Base-by-base conservation (phyloP, 305 asterid genomes). In the Nicotiana rustica region DNA sequence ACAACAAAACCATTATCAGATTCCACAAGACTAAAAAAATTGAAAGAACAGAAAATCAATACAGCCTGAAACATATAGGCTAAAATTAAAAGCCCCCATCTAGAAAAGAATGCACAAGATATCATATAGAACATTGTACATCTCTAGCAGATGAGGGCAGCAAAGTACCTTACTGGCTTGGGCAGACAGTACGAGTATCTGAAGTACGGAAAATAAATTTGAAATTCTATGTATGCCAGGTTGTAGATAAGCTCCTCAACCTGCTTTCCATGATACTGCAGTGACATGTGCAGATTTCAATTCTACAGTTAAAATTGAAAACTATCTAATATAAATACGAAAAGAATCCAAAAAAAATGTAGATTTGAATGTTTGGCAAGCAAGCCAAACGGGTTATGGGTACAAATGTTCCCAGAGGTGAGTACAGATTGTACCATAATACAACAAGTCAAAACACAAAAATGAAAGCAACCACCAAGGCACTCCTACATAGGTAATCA, bases 181-280 rank as follows among this genome's bases (percentile, higher is more conserved):
- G 62, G 86, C 60, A 71, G 86, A 84, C 85, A 86, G 81, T 88
- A 87, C 59, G 85, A 83, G 80, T 79, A 85, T 85, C 87, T 80
- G 90, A 80, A 68, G 82, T 85, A 85, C 4, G 83, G 85, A 80
- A 88, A 88, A 89, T 55, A 77, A 89, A 84, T 83, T 87, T 79
- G 86, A 84, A 86, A 80, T 83, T 78, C 68, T 82, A 83, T 80
- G 85, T 59, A 79, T 83, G 86, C 81, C 92, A 88, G 82, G 89
- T 78, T 82, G 85, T 81, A 78, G 86, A 83, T 81, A 83, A 88
- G 84, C 90, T 89, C 89, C 90, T 88, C 88, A 85, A 90, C 91
- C 90, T 89, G 93, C 89, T 88, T 88, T 90, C 85, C 78, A 71
- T 69, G 85, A 59, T 84, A 89, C 95, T 91, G 95, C 95, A 92